Percentiles rank a stretch among this genome's conserved stretches.
Conservation (phyloP, 805 yeast genomes). For the Groenewaldozyma salmanticensis region DNA sequence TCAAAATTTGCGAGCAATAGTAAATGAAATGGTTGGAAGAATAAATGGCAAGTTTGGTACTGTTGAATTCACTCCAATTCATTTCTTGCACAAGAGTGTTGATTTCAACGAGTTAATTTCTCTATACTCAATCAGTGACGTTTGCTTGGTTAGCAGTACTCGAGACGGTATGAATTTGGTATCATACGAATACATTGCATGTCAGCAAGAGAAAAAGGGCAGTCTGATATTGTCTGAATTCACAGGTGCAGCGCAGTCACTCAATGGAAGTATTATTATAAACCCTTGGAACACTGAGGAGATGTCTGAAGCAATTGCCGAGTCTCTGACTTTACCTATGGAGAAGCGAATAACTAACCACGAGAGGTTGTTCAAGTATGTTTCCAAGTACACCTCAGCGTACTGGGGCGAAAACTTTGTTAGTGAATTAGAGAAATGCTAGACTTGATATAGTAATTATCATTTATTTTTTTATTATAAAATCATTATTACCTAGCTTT, state of each 20-base stretch:
- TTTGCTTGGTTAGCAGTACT: conserved; percentile 86
- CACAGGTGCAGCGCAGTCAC: conserved; percentile 98
- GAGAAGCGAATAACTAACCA: conserved; percentile 76
- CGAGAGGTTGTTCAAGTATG: conserved; percentile 74
- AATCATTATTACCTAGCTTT: background rate
- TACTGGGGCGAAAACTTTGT: conserved; percentile 98
- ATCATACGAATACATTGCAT: conserved; percentile 91
- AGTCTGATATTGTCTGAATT: conserved; percentile 84
- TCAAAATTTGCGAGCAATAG: conserved; percentile 85
- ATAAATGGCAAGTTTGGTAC: conserved; percentile 95
- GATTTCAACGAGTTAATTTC: conserved; percentile 88
- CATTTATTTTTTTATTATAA: conserved; percentile 1
- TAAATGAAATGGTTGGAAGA: conserved; percentile 92
- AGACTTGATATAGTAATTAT: background rate
- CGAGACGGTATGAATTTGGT: conserved; percentile 99
- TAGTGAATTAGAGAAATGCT: conserved; percentile 46
- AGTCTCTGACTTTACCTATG: conserved; percentile 73
- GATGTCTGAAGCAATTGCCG: conserved; percentile 72
- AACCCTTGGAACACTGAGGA: conserved; percentile 99
- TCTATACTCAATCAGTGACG: conserved; percentile 76
- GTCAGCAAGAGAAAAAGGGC: conserved; percentile 82
- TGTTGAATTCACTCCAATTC: conserved; percentile 95
- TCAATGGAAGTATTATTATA: conserved; percentile 87
- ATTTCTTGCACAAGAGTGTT: conserved; percentile 86
- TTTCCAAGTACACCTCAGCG: conserved; percentile 86